Evolutionary conservation across 371 early-diverging fungal genomes (phyloP), one percentile per base, ranked within the genome.

Genomic region (Chytridium lagenaria): DNA sequence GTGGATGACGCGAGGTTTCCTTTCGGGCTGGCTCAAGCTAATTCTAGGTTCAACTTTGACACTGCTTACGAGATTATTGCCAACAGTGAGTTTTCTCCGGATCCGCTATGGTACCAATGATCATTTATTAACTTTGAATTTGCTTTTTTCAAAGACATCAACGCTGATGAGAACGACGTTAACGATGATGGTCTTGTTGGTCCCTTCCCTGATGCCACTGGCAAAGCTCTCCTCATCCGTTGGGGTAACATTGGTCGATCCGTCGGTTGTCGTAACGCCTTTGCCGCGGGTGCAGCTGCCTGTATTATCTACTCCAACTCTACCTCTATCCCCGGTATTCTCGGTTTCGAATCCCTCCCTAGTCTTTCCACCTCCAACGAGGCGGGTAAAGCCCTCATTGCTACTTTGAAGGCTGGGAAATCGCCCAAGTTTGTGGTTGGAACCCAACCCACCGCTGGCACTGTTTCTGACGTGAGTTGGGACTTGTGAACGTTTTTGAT

Each of bases 1-100:
- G 28, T 71, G 5, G 66, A 31, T 19, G 57, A 55, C 52, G 34
- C 30, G 16, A 57, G 39, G 1, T 71, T 16, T 44, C 50, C 51
- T 26, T 64, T 5, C 26, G 19, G 26, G 1, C 22, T 31, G 7
- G 69, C 38, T 2, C 15, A 2, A 2, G 34, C 55, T 3, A 69
- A 69, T 59, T 2, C 16, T 1, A 34, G n/a, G 12, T 69, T 55
- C 39, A 38, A 66, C 26, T 66, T 40, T 26, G 19, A 38, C 44
- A 66, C 5, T 91, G 44, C 84, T 87, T n/a, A 90, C 91, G n/a
- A 93, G 90, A 26, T 88, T 91, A 10, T 81, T 92, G 7, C 91
- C 93, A 59, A 91, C 87, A 30, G 51, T 38, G 31, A 33, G 23
- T 30, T 5, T 38, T 51, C 57, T 52, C 55, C 23, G 19, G 22